Conservation (phyloP, 2,329 filamentous ascomycete genomes). For the Colletotrichum kahawae region DNA sequence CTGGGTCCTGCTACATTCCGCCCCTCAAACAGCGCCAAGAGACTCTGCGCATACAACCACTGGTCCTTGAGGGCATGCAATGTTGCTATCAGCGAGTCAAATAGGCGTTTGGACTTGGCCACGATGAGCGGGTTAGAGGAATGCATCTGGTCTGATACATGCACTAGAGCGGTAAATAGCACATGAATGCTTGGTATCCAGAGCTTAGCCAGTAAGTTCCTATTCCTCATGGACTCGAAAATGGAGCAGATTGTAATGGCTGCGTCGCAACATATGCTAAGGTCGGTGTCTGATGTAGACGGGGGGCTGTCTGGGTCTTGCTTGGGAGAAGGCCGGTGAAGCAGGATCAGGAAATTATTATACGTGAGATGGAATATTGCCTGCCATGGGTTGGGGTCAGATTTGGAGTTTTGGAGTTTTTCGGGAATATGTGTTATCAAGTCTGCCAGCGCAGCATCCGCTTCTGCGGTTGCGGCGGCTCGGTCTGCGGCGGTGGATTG, state of each 20-base stretch:
- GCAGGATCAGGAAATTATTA: slow-evolving; percentile 38
- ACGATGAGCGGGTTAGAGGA: slow-evolving; percentile 34
- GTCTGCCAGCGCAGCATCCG: slow-evolving; percentile 34
- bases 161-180: slow-evolving; percentile 36
- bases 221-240: slow-evolving; percentile 31
- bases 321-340: slow-evolving; percentile 34
- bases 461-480: slow-evolving; percentile 30
- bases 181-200: slow-evolving; percentile 32
- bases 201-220: slow-evolving; percentile 26
- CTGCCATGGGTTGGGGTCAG: slow-evolving; percentile 31
- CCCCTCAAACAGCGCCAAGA: slow-evolving; percentile 33
- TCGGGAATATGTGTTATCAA: slow-evolving; percentile 33
- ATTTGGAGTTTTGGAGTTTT: slow-evolving; percentile 26
- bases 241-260: slow-evolving; percentile 30
- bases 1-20: not conserved
- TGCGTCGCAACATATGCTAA: slow-evolving; percentile 35
- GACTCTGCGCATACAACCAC: slow-evolving; percentile 36
- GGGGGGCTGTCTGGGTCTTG: not conserved
- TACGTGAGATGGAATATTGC: slow-evolving; percentile 38
- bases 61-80: slow-evolving; percentile 31
- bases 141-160: slow-evolving; percentile 30
- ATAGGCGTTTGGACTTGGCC: slow-evolving; percentile 32
- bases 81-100: slow-evolving; percentile 32
- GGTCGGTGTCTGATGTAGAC: slow-evolving; percentile 26
- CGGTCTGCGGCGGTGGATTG: slow-evolving; percentile 24